Conservation (phyloP, 2,329 filamentous ascomycete genomes). For the Alternaria atra region DNA sequence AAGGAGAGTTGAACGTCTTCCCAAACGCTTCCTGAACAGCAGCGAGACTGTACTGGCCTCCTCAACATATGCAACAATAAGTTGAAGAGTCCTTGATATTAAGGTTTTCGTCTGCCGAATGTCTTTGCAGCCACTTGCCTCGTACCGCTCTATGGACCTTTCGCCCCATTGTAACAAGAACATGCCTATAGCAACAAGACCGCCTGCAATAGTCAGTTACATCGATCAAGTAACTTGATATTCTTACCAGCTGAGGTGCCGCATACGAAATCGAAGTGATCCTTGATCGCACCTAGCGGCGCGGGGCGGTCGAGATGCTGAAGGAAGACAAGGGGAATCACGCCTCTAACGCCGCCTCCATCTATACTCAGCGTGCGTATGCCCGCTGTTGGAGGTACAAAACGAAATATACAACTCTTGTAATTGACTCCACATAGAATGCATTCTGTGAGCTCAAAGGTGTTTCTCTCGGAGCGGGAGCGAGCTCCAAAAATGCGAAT, state of each 20-base stretch:
- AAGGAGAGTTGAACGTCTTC: conserved; percentile 13
- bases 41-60: conserved; percentile 34
- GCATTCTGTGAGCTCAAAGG: conserved; percentile 13
- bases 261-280: conserved; percentile 21
- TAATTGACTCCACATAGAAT: conserved; percentile 21
- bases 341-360: conserved; percentile 23
- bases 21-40: conserved; percentile 37
- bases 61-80: conserved; percentile 32
- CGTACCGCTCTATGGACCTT: conserved; percentile 32
- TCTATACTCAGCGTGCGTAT: conserved; percentile 24
- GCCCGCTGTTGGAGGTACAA: conserved; percentile 21
- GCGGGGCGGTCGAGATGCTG: conserved; percentile 16
- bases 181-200: conserved; percentile 37
- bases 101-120: conserved; percentile 24
- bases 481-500: conserved; percentile 15
- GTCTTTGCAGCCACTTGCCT: conserved; percentile 31
- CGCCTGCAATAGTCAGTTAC: conserved; percentile 25
- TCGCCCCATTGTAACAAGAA: conserved; percentile 38
- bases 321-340: conserved; percentile 24
- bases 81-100: conserved; percentile 21
- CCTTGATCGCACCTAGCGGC: conserved; percentile 8
- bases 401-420: conserved; percentile 10
- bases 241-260: conserved; percentile 19
- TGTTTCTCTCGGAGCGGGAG: conserved; percentile 15
- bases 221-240: background rate